Evolutionary conservation across 192 early-diverging fungal genomes (phyloP).

Genomic region (Gryganskiella cystojenkinii): DNA sequence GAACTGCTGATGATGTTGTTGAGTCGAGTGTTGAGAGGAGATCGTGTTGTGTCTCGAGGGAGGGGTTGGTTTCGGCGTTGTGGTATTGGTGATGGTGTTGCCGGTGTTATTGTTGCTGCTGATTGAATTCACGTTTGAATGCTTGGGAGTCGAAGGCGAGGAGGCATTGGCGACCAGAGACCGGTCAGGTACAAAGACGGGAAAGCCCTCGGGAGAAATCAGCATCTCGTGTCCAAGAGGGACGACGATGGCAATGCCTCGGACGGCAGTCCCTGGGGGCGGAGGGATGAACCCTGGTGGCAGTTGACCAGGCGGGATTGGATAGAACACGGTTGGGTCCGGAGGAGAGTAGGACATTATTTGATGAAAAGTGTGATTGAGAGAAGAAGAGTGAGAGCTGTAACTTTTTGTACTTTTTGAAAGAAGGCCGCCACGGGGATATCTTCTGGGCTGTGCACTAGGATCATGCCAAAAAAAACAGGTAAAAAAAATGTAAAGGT

Average conservation of each 20-base stretch:
- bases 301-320: constrained; percentile 40
- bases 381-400: neutral
- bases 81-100: constrained; percentile 5
- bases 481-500: neutral
- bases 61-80: neutral
- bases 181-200: constrained; percentile 47
- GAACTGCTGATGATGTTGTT: neutral
- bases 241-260: constrained; percentile 48
- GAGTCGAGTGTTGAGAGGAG: constrained; percentile 13
- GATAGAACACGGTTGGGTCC: constrained; percentile 42
- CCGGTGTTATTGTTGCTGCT: constrained; percentile 7
- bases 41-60: constrained; percentile 31
- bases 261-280: constrained; percentile 41
- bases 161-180: neutral
- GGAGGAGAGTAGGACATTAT: constrained; percentile 39
- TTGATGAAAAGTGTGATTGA: neutral
- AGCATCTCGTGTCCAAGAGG: constrained; percentile 48
- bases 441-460: neutral
- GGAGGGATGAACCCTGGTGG: constrained; percentile 45
- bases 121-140: no score
- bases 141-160: constrained; percentile 7
- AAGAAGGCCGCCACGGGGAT: neutral
- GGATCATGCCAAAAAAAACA: neutral
- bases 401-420: neutral
- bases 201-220: constrained; percentile 51